These are phyloP conservation scores for Mycena sp. DNA, from an alignment of 1,284 basidiomycete genomes.

Conservation along the genomic window DNA sequence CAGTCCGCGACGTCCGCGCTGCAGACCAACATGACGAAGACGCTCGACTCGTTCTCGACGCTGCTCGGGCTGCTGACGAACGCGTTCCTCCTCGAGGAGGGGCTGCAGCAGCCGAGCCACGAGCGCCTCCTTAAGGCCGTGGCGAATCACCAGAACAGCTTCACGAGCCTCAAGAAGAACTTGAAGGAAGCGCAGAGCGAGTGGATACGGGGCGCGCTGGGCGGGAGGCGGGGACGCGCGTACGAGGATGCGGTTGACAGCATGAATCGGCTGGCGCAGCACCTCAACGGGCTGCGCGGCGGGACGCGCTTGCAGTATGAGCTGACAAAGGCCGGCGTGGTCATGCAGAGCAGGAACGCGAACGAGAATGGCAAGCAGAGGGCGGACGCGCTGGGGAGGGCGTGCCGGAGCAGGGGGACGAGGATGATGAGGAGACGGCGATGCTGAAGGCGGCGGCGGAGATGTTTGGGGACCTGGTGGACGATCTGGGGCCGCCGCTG, in stretches of 20 bases:
- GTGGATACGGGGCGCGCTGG: conserved; percentile 53
- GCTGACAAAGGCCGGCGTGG: conserved; percentile 72
- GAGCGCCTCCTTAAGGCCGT: conserved; percentile 79
- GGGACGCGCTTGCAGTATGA: conserved; percentile 87
- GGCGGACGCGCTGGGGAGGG: conserved; percentile 26
- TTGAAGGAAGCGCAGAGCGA: conserved; percentile 88
- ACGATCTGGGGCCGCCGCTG: conserved; percentile 83
- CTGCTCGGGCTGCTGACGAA: conserved; percentile 83
- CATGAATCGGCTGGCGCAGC: conserved; percentile 89
- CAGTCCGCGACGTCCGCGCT: conserved; percentile 86
- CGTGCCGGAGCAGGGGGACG: conserved; percentile 34
- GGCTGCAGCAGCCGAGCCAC: conserved; percentile 55
- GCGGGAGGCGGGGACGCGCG: conserved; percentile 49
- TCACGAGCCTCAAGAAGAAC: conserved; percentile 87
- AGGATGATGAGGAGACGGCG: conserved; percentile 63
- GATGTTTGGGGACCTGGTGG: conserved; percentile 86
- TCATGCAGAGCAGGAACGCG: conserved; percentile 50
- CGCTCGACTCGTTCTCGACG: conserved; percentile 88
- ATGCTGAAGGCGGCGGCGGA: conserved; percentile 73
- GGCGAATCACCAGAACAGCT: conserved; percentile 85
- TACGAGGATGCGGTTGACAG: conserved; percentile 89
- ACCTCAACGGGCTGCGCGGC: conserved; percentile 86
- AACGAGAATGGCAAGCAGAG: conserved; percentile 35
- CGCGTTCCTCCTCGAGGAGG: conserved; percentile 87
- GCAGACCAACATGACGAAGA: conserved; percentile 85